Conservation (phyloP, 2,329 filamentous ascomycete genomes). For the Balansia obtecta region DNA sequence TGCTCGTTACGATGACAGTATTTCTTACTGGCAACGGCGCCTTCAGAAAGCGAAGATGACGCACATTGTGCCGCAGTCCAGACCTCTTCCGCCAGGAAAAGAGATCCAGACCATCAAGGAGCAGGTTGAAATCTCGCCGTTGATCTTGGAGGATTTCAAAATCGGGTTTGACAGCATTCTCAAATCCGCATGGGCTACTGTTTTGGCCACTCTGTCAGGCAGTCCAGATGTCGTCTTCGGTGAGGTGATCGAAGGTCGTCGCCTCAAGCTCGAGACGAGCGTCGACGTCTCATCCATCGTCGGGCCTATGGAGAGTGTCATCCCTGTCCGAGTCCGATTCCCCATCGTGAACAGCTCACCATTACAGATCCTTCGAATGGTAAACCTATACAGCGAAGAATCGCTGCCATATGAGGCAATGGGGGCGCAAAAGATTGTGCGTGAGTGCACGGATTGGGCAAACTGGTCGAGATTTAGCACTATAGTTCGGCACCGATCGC, state of each 20-base stretch:
- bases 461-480: conserved; percentile 42
- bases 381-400: conserved; percentile 36
- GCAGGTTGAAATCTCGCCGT: conserved; percentile 26
- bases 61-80: conserved; percentile 28
- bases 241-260: conserved; percentile 36
- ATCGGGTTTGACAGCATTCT: conserved; percentile 40
- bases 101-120: conserved; percentile 28
- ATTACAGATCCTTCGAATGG: conserved; percentile 32
- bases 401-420: conserved; percentile 38
- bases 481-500: conserved; percentile 36
- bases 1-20: conserved; percentile 23
- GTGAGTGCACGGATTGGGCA: conserved; percentile 41
- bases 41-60: conserved; percentile 35
- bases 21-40: conserved; percentile 32
- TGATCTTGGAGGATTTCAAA: conserved; percentile 25
- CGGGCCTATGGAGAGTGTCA: conserved; percentile 33
- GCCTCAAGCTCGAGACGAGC: conserved; percentile 26
- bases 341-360: conserved; percentile 31
- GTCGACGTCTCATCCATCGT: conserved; percentile 44
- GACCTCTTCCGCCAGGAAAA: conserved; percentile 25
- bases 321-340: conserved; percentile 37
- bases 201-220: conserved; percentile 36
- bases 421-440: conserved; percentile 37
- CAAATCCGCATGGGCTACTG: conserved; percentile 45
- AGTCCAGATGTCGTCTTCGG: conserved; percentile 43